Evolutionary conservation across 306 rosid species (phyloP).

Genomic region (Astragalus glycyphyllos): DNA sequence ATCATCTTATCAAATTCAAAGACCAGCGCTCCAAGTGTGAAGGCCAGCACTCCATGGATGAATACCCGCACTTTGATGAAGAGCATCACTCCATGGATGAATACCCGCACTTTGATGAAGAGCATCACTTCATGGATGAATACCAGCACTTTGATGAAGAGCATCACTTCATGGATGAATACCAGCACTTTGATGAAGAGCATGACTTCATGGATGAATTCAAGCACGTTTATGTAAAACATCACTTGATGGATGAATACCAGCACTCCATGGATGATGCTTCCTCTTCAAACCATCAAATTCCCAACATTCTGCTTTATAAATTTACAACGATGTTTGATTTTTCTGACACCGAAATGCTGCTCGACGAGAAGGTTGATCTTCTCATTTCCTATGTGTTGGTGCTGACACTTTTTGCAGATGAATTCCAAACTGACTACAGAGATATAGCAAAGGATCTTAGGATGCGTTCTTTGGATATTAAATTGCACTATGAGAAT

Average conservation of each 20-base stretch:
- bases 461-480: slow-evolving; percentile 36
- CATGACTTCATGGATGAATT: too few species aligned
- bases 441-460: slow-evolving; percentile 78
- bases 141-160: too few species aligned
- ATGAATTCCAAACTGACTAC: slow-evolving; percentile 63
- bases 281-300: slow-evolving; percentile 59
- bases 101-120: too few species aligned
- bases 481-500: slow-evolving; percentile 53
- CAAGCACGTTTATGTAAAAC: too few species aligned
- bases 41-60: slow-evolving; percentile 58
- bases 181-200: too few species aligned
- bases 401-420: slow-evolving; percentile 78
- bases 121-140: too few species aligned
- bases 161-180: too few species aligned
- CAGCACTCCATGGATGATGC: slow-evolving; percentile 55
- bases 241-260: too few species aligned
- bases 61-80: too few species aligned
- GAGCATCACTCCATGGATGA: slow-evolving; percentile 59
- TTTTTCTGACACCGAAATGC: slow-evolving; percentile 46
- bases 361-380: slow-evolving; percentile 59
- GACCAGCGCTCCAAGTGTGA: too few species aligned
- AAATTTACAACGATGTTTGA: slow-evolving; percentile 65
- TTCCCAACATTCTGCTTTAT: slow-evolving; percentile 63
- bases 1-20: slow-evolving; percentile 81
- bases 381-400: slow-evolving; percentile 72